phyloP scores from a whole-genome alignment of 2,329 filamentous ascomycete species.

The Fusarium camptoceras region DNA sequence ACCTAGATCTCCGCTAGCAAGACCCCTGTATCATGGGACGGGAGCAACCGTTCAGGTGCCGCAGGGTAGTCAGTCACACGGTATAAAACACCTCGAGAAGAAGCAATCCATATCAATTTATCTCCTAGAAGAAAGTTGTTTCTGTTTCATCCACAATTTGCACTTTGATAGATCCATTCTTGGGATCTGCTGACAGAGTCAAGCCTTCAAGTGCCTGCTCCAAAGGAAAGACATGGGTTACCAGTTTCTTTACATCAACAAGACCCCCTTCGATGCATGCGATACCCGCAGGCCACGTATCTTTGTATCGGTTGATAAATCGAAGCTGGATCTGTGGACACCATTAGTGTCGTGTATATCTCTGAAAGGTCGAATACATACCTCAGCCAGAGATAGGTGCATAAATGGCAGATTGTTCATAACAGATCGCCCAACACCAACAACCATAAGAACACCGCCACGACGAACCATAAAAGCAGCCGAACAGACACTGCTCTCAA shows the following conservation, averaged over 20 bases:
- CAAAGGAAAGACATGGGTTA: slow-evolving; percentile 72
- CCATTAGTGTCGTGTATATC: background rate
- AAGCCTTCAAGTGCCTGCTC: slow-evolving; percentile 68
- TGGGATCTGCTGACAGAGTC: slow-evolving; percentile 50
- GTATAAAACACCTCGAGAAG: background rate
- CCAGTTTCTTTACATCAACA: slow-evolving; percentile 67
- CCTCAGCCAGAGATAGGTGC: slow-evolving; percentile 72
- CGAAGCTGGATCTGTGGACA: slow-evolving; percentile 66
- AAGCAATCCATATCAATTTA: background rate
- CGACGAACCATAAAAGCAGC: slow-evolving; percentile 67
- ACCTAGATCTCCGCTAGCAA: background rate
- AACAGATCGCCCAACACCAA: slow-evolving; percentile 70
- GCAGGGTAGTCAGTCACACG: slow-evolving; percentile 2
- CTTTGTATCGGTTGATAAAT: slow-evolving; percentile 77
- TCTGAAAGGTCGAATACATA: slow-evolving; percentile 37
- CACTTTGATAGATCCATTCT: slow-evolving; percentile 52
- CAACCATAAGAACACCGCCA: slow-evolving; percentile 71
- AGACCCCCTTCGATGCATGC: slow-evolving; percentile 69
- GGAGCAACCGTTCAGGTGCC: background rate
- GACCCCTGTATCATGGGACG: slow-evolving; percentile 5
- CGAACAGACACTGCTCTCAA: slow-evolving; percentile 71
- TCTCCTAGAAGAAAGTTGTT: slow-evolving; percentile 40
- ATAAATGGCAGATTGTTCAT: slow-evolving; percentile 77
- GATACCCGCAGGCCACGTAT: slow-evolving; percentile 77
- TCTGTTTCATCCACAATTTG: slow-evolving; percentile 51